Evolutionary conservation across 805 yeast species (phyloP).

Genomic region (Teunomyces stri): DNA sequence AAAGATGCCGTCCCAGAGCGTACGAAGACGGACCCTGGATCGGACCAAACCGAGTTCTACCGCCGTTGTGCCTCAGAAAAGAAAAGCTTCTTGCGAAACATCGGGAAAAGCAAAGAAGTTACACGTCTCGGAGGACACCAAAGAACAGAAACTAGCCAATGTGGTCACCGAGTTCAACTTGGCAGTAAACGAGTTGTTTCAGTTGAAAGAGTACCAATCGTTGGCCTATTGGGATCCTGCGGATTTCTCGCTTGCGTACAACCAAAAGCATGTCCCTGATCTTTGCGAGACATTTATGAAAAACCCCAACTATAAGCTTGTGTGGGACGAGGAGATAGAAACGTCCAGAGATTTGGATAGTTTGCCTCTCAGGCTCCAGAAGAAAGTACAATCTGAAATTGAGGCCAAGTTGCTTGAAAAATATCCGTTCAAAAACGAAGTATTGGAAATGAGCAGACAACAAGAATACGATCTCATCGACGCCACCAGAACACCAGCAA

Average conservation of each 20-base stretch:
- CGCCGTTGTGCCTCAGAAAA: conserved; percentile 3
- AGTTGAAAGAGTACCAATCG: conserved; percentile 59
- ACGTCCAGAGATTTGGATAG: conserved; percentile 21
- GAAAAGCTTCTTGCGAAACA: conserved; percentile 3
- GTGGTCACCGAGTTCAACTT: conserved; percentile 46
- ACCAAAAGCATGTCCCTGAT: conserved; percentile 28
- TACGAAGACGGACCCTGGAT: conserved; percentile 7
- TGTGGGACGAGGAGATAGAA: conserved; percentile 33
- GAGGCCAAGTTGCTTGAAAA: conserved; percentile 28
- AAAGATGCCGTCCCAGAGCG: conserved; percentile 1
- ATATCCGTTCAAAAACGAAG: conserved; percentile 36
- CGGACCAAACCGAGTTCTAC: neutral
- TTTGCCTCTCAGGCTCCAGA: conserved; percentile 40
- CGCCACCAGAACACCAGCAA: conserved; percentile 2
- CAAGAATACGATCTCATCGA: conserved; percentile 19
- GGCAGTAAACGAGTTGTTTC: conserved; percentile 60
- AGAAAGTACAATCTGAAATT: conserved; percentile 34
- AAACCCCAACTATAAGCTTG: conserved; percentile 23
- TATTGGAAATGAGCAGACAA: conserved; percentile 20
- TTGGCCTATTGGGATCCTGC: conserved; percentile 61
- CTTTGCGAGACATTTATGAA: conserved; percentile 30
- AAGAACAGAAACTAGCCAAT: conserved; percentile 34
- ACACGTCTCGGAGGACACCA: conserved; percentile 4
- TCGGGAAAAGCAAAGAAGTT: neutral
- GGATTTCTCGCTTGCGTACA: conserved; percentile 26